Evolutionary conservation across 345 rosid genomes (phyloP), one percentile per base, ranked within the genome.

Genomic region (Hibiscus tridactylites): DNA sequence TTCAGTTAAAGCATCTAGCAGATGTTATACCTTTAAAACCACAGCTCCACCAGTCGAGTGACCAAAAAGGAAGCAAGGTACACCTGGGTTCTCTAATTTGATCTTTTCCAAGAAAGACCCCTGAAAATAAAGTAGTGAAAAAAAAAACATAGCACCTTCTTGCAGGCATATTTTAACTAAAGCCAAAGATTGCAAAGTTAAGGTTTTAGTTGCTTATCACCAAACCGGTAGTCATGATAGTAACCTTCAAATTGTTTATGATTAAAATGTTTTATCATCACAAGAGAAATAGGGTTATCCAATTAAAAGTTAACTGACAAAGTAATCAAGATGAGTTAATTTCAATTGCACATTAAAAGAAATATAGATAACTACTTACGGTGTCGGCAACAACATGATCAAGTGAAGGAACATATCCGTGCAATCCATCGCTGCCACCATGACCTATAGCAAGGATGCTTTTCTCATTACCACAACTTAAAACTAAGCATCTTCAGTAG

Each of bases 341-440:
- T n/a, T 5, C 33, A 21, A 44, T 2, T 21, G 17, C 17, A 11
- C 6, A 72, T 12, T 33, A 44, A 67, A 17, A 65, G 61, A 63
- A 31, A 21, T 3, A 64, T 16, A 42, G 21, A 75, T 42, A 60
- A 13, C 42, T 2, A 76, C 96, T 77, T 86, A 92, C 99, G 0
- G 92, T 88, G 70, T 95, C 99, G 5, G 90, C 90, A 77, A 87
- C 97, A 70, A 95, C 99, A 59, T 87, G 86, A 74, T 95, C 98
- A 60, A 95, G 92, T 67, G 99, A 95, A 81, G 99, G 99, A 81
- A 95, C 97, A 47, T 90, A 92, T 57, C 99, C 99, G 75, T 95
- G 99, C 86, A 95, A 87, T 39, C 98, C 98, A 78, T 95, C 99
- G n/a, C 98, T 95, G 46, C 99, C 99, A 69, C 99, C 99, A 66